phyloP scores from a whole-genome alignment of 2,329 filamentous ascomycete genomes.

The Alternaria arborescens region DNA sequence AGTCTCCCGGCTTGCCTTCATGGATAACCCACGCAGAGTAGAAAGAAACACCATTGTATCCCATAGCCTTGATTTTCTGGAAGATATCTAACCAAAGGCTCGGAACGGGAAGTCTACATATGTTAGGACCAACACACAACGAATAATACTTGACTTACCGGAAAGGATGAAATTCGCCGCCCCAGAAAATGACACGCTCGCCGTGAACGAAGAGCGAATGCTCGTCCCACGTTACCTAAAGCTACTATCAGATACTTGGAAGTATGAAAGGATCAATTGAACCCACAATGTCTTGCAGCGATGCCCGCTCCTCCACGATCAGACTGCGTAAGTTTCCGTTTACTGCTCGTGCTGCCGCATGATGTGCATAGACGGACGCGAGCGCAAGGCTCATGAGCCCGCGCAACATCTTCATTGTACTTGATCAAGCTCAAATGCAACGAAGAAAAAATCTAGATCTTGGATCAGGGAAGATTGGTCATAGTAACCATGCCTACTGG shows the following conservation, averaged over 20 bases:
- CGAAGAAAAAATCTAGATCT: neutral
- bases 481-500: neutral
- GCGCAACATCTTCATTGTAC: neutral
- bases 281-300: slow-evolving; percentile 63
- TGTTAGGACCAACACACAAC: neutral
- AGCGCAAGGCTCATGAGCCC: neutral
- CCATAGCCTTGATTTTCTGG: slow-evolving; percentile 80
- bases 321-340: neutral
- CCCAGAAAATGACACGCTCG: slow-evolving; percentile 73
- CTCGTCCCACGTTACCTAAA: slow-evolving; percentile 71
- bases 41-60: slow-evolving; percentile 79
- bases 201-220: slow-evolving; percentile 73
- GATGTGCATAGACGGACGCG: neutral
- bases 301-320: slow-evolving; percentile 6
- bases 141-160: slow-evolving; percentile 43
- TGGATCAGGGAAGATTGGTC: neutral
- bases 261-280: neutral
- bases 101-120: slow-evolving; percentile 63
- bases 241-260: neutral
- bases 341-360: neutral
- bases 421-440: neutral
- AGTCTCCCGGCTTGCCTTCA: slow-evolving; percentile 74
- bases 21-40: slow-evolving; percentile 79
- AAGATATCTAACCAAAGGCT: slow-evolving; percentile 74
- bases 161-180: slow-evolving; percentile 76